Evolutionary conservation across 345 rosid genomes (phyloP), one percentile per base, ranked within the genome.

Genomic region (Isatis tinctoria): DNA sequence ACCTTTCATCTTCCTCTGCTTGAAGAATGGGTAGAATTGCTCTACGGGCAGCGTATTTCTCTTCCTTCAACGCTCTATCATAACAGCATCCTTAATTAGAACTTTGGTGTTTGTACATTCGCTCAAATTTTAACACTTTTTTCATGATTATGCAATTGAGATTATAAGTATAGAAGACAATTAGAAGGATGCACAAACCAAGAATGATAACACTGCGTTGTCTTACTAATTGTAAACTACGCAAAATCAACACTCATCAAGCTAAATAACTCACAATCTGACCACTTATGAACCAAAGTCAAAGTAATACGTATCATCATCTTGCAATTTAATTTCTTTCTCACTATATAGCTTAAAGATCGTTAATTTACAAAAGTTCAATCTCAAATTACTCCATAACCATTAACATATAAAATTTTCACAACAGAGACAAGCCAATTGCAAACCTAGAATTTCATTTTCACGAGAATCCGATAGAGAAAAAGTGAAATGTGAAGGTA

Each of bases 1-100:
- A 95, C 99, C 99, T 86, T 87, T 95, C 98, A 77, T 95, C 99
- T 84, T 95, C 99, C 84, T 95, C 99, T 41, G 97, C 98, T 84
- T 95, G 99, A 68, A 95, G 99, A 56, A 90, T 13, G 0, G 99
- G 98, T 49, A 95, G 61, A 56, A 95, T 85, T 4, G 97, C 88
- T 72, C 90, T 85, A 8, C 99, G 96, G 0, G 98, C 89, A 49
- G 97, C 88, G 59, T 85, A 90, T 73, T 95, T 95, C 83, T 95
- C 99, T 79, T 95, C 98, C 80, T 95, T 95, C 36, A 92, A 80
- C 13, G 96, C 98, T 80, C 99, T 95, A 77, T 67, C 36, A 64
- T 63, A 56, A 71, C 16, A 70, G 0, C 40, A 56, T 65, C 47
- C 60, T 28, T 57, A 37, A 48, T 70, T 4, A 69, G 8, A 43